Conservation (phyloP, 2,329 filamentous ascomycete genomes). For the Xylariomycetidae sp. region DNA sequence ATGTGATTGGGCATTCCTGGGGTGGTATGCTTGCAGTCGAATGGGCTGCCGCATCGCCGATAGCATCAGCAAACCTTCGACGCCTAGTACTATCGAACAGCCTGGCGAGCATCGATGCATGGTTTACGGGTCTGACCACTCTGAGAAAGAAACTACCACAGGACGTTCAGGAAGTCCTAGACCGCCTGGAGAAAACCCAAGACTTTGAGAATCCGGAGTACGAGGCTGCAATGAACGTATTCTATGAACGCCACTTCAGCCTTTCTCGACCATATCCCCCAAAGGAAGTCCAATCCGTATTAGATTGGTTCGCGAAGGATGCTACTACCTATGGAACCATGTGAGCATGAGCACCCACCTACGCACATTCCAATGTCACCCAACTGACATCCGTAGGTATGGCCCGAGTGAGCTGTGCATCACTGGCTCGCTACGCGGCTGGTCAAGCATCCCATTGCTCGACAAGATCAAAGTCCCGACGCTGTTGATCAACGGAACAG, state of each 20-base stretch:
- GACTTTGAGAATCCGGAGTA: conserved; percentile 27
- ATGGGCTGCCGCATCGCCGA: conserved; percentile 30
- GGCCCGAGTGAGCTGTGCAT: conserved; percentile 14
- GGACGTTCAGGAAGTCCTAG: background rate
- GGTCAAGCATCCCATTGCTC: conserved; percentile 21
- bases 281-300: conserved; percentile 25
- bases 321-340: conserved; percentile 28
- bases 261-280: conserved; percentile 24
- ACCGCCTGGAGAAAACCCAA: conserved; percentile 14
- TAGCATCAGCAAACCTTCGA: conserved; percentile 16
- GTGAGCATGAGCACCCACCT: too few relatives aligned
- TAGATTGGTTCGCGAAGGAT: conserved; percentile 28
- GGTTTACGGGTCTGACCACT: conserved; percentile 9
- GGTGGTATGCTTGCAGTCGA: conserved; percentile 45
- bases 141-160: conserved; percentile 16
- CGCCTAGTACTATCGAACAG: conserved; percentile 25
- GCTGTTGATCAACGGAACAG: conserved; percentile 29
- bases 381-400: conserved; percentile 7
- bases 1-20: conserved; percentile 47
- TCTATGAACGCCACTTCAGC: conserved; percentile 27
- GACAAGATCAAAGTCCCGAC: conserved; percentile 27
- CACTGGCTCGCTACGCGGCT: conserved; percentile 18
- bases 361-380: too few relatives aligned
- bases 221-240: conserved; percentile 25
- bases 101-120: conserved; percentile 25